A percentile compares a stretch with the other conserved stretches of the same genome.
These are phyloP conservation scores for Coleophoma eucalyptorum DNA, from an alignment of 2,329 filamentous ascomycete genomes.

Conservation along the genomic window DNA sequence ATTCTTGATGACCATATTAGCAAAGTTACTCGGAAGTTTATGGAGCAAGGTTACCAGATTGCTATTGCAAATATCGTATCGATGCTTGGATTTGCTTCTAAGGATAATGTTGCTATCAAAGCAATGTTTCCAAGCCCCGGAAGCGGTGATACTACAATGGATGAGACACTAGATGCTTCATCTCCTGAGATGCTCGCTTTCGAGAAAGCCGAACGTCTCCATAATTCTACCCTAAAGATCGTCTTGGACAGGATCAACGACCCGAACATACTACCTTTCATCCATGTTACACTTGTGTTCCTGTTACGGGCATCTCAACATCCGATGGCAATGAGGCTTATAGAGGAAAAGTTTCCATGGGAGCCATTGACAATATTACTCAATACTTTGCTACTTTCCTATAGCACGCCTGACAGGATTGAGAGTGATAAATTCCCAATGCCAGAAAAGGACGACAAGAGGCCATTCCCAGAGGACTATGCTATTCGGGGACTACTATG, in stretches of 20 bases:
- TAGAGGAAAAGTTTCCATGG: conserved; percentile 22
- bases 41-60: conserved; percentile 50
- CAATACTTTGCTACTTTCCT: conserved; percentile 17
- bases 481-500: conserved; percentile 22
- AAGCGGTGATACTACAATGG: conserved; percentile 9
- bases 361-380: conserved; percentile 13
- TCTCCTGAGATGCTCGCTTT: conserved; percentile 6
- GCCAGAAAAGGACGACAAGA: conserved; percentile 18
- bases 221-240: conserved; percentile 14
- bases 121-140: conserved; percentile 7
- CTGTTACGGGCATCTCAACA: conserved; percentile 15
- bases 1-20: conserved; percentile 55
- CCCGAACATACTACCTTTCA: conserved; percentile 23
- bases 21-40: conserved; percentile 38
- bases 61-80: conserved; percentile 41
- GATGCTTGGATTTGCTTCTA: conserved; percentile 23
- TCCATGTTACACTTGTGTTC: conserved; percentile 24
- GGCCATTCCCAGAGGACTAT: conserved; percentile 24
- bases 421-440: conserved; percentile 14
- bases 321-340: conserved; percentile 13
- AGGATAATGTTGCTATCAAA: conserved; percentile 23
- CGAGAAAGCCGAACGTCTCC: conserved; percentile 15
- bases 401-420: conserved; percentile 8
- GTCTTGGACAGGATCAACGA: conserved; percentile 21
- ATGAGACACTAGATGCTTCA: background rate